Percentiles rank a stretch among this genome's conserved stretches.
phyloP scores from a whole-genome alignment of 352 stramenopile genomes.

The Phytopythium litorale region DNA sequence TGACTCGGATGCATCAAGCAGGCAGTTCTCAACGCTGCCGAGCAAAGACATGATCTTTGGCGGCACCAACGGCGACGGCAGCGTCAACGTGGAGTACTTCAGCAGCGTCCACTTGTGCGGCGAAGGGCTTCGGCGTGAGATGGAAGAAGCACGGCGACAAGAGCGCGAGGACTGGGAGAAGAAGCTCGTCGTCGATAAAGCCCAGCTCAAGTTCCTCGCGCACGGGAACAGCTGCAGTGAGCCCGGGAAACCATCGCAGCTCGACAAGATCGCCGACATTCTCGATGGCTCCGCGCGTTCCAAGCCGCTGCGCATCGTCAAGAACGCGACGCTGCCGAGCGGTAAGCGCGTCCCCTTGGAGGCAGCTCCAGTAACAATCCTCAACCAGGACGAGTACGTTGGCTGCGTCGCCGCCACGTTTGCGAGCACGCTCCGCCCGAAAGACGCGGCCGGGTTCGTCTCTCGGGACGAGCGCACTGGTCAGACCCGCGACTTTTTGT shows the following conservation, averaged over 20 bases:
- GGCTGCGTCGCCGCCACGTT: slow-evolving; percentile 51
- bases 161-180: slow-evolving; percentile 70
- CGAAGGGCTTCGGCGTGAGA: slow-evolving; percentile 68
- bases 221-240: slow-evolving; percentile 82
- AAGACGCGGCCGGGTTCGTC: slow-evolving; percentile 33
- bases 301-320: slow-evolving; percentile 74
- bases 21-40: slow-evolving; percentile 73
- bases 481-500: slow-evolving; percentile 50
- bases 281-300: slow-evolving; percentile 41
- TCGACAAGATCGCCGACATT: slow-evolving; percentile 80
- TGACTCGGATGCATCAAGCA: not conserved
- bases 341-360: slow-evolving; percentile 66
- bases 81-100: slow-evolving; percentile 73
- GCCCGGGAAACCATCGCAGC: slow-evolving; percentile 47
- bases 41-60: slow-evolving; percentile 89
- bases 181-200: slow-evolving; percentile 86
- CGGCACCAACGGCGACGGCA: slow-evolving; percentile 70
- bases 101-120: slow-evolving; percentile 83
- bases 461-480: slow-evolving; percentile 27
- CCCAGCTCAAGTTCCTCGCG: slow-evolving; percentile 83
- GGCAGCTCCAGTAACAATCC: slow-evolving; percentile 62
- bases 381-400: slow-evolving; percentile 58
- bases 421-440: slow-evolving; percentile 36
- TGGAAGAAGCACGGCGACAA: slow-evolving; percentile 59
- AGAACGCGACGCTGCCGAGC: slow-evolving; percentile 69